Conservation (phyloP, 306 rosid genomes). For the Lagenaria siceraria region DNA sequence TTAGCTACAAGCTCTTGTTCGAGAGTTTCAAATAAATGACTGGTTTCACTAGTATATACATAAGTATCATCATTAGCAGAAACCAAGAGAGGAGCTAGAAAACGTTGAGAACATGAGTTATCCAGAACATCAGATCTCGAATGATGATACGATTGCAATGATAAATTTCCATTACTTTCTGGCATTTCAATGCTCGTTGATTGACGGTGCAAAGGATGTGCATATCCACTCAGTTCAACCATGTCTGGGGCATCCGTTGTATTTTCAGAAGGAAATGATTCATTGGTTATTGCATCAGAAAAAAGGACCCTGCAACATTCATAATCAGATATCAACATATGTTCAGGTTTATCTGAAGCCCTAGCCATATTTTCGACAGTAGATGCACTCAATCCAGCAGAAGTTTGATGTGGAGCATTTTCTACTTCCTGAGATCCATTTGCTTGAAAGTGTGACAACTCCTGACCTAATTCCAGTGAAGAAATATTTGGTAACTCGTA, state of each 20-base stretch:
- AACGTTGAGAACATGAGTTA: conserved; percentile 32
- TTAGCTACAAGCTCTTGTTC: conserved; percentile 40
- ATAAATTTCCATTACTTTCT: conserved; percentile 26
- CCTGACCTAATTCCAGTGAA: conserved; percentile 40
- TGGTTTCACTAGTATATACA: conserved; percentile 27
- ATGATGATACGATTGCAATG: conserved; percentile 26
- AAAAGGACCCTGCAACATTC: conserved; percentile 80
- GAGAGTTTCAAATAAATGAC: conserved; percentile 35
- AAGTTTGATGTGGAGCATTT: conserved; percentile 36
- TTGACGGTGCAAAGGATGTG: conserved; percentile 33
- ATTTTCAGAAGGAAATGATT: conserved; percentile 37
- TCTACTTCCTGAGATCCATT: conserved; percentile 29
- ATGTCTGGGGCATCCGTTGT: conserved; percentile 18
- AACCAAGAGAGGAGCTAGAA: conserved; percentile 19
- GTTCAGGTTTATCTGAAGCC: conserved; percentile 34
- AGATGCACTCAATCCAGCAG: conserved; percentile 27
- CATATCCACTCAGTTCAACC: conserved; percentile 30
- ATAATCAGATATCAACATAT: conserved; percentile 59
- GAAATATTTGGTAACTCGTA: conserved; percentile 42
- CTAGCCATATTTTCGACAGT: conserved; percentile 24
- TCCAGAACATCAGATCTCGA: conserved; percentile 20
- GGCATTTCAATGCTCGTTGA: conserved; percentile 27
- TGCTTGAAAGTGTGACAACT: conserved; percentile 35
- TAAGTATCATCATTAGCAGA: conserved; percentile 42
- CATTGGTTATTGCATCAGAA: conserved; percentile 45